A percentile compares a stretch with the other conserved stretches of the same genome.
Evolutionary conservation across 2,329 filamentous ascomycete species (phyloP).

Genomic region (Tothia fuscella): DNA sequence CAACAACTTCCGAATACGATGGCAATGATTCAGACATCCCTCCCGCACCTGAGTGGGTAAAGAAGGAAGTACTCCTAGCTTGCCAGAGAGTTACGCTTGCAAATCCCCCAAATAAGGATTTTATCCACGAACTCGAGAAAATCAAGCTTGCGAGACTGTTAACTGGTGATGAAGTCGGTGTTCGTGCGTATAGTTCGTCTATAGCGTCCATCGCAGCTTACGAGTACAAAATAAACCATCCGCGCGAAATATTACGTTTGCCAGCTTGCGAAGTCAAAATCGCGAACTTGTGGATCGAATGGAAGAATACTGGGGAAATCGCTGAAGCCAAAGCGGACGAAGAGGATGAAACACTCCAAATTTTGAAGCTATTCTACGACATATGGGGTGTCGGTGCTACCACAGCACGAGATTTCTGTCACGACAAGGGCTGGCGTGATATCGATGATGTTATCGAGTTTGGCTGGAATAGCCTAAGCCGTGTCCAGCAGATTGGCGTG

Average conservation of each 20-base stretch:
- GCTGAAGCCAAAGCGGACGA: slow-evolving; percentile 53
- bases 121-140: slow-evolving; percentile 61
- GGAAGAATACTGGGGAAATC: slow-evolving; percentile 49
- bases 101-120: slow-evolving; percentile 58
- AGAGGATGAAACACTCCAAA: slow-evolving; percentile 49
- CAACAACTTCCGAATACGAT: slow-evolving; percentile 64
- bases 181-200: slow-evolving; percentile 75
- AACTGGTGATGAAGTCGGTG: slow-evolving; percentile 63
- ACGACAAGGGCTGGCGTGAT: slow-evolving; percentile 62
- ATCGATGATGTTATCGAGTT: slow-evolving; percentile 76
- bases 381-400: slow-evolving; percentile 88
- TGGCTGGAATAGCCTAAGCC: slow-evolving; percentile 62
- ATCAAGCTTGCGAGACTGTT: slow-evolving; percentile 62
- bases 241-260: slow-evolving; percentile 37
- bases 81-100: slow-evolving; percentile 68
- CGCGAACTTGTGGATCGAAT: slow-evolving; percentile 66
- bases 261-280: slow-evolving; percentile 78
- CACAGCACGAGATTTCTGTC: slow-evolving; percentile 72
- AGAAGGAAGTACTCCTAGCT: slow-evolving; percentile 54
- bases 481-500: slow-evolving; percentile 84
- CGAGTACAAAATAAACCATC: slow-evolving; percentile 43
- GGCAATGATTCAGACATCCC: slow-evolving; percentile 39
- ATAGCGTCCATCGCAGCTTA: slow-evolving; percentile 80
- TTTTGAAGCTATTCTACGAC: slow-evolving; percentile 60
- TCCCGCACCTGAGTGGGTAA: slow-evolving; percentile 56